Evolutionary conservation across 2,329 filamentous ascomycete genomes (phyloP).

Genomic region (Fusarium sp.): DNA sequence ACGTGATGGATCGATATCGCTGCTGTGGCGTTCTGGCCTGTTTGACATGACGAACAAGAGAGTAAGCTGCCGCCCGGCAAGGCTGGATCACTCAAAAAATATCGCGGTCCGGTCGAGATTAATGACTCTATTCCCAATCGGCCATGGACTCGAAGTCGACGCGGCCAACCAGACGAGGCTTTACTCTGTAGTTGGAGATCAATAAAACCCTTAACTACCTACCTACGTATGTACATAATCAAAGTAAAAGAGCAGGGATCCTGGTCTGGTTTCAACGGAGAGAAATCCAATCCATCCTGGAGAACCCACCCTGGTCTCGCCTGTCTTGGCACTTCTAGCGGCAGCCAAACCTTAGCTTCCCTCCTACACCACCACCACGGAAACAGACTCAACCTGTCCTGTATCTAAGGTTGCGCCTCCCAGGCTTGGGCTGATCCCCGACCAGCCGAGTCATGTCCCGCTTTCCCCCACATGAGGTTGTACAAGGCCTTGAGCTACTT

Average conservation of each 20-base stretch:
- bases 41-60: background rate
- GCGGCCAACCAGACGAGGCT: background rate
- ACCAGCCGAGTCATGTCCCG: slow-evolving; percentile 41
- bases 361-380: background rate
- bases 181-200: background rate
- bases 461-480: slow-evolving; percentile 39
- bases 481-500: slow-evolving; percentile 18
- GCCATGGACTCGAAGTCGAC: background rate
- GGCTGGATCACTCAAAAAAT: background rate
- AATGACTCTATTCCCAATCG: slow-evolving; percentile 10
- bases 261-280: background rate
- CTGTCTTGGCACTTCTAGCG: slow-evolving; percentile 32
- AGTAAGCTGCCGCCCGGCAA: slow-evolving; percentile 1
- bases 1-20: background rate
- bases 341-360: background rate
- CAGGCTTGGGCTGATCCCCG: slow-evolving; percentile 3
- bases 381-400: background rate
- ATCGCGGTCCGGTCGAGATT: background rate
- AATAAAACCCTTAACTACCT: background rate
- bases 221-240: background rate
- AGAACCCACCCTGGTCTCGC: slow-evolving; percentile 11
- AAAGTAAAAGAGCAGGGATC: background rate
- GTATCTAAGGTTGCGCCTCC: background rate
- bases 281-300: background rate
- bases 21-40: slow-evolving; percentile 6